Evolutionary conservation across 1,284 basidiomycete species (phyloP).

Genomic region (Sanghuangporus weigelae): DNA sequence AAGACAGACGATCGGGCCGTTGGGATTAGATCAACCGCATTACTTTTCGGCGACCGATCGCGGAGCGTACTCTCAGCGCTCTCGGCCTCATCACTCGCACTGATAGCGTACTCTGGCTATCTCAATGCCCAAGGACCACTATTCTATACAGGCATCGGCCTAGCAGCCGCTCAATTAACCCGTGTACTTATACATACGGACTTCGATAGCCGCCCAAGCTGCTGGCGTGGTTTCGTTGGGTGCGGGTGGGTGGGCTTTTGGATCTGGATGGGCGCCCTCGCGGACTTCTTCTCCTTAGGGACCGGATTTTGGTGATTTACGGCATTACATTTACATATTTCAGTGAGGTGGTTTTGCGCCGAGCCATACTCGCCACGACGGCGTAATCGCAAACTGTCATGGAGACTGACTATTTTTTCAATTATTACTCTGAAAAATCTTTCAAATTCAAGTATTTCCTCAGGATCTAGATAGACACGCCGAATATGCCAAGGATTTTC

Average conservation of each 20-base stretch:
- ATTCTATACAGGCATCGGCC: slow-evolving; percentile 76
- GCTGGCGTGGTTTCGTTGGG: slow-evolving; percentile 87
- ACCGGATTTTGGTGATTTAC: slow-evolving; percentile 10
- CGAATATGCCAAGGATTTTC: not conserved
- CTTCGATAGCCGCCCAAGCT: slow-evolving; percentile 77
- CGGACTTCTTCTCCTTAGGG: slow-evolving; percentile 49
- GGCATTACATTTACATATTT: not conserved
- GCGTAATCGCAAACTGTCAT: not conserved
- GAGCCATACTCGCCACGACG: not conserved
- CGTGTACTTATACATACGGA: slow-evolving; percentile 78
- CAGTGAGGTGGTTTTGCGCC: not conserved
- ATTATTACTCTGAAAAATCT: not conserved
- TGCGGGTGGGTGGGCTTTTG: slow-evolving; percentile 89
- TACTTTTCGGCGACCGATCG: slow-evolving; percentile 80
- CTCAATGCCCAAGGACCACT: slow-evolving; percentile 71
- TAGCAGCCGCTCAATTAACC: slow-evolving; percentile 75
- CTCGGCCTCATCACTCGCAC: slow-evolving; percentile 68
- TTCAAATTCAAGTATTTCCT: no score
- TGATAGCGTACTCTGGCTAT: slow-evolving; percentile 77
- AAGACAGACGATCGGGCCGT: slow-evolving; percentile 86
- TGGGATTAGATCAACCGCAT: slow-evolving; percentile 91
- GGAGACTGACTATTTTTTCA: not conserved
- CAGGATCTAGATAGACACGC: not conserved
- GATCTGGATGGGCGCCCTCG: slow-evolving; percentile 80
- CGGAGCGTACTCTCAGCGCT: slow-evolving; percentile 75